These are phyloP conservation scores for Lignosus rhinocerotis DNA, from an alignment of 1,284 basidiomycete species.

Conservation along the genomic window DNA sequence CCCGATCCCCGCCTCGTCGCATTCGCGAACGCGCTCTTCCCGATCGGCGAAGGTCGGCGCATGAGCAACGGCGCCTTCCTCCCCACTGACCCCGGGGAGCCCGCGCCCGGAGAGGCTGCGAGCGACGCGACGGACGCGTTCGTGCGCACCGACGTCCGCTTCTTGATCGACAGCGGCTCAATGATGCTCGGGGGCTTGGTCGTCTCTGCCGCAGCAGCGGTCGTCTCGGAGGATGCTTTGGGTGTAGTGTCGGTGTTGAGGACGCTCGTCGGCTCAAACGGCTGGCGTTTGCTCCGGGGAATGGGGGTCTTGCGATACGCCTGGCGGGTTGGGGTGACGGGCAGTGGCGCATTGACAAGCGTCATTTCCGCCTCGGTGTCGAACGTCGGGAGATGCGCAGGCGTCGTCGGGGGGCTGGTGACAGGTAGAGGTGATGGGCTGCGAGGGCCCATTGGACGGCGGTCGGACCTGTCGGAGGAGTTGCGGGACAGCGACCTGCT, in stretches of 20 bases:
- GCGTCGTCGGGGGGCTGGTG: not conserved
- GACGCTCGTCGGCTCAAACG: conserved; percentile 47
- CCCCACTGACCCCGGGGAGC: conserved; percentile 44
- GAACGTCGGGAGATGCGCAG: conserved; percentile 36
- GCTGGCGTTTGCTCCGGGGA: conserved; percentile 67
- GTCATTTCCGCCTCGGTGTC: conserved; percentile 47
- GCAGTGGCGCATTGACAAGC: conserved; percentile 32
- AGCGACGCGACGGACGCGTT: conserved; percentile 17
- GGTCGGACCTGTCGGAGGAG: conserved; percentile 44
- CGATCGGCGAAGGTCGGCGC: conserved; percentile 24
- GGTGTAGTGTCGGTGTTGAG: conserved; percentile 51
- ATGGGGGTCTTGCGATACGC: conserved; percentile 42
- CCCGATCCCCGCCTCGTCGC: conserved; percentile 57
- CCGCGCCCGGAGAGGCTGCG: conserved; percentile 1
- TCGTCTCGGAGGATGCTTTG: conserved; percentile 33
- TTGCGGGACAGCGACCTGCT: conserved; percentile 43
- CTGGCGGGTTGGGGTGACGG: conserved; percentile 32
- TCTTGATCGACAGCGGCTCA: conserved; percentile 79
- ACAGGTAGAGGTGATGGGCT: conserved; percentile 55
- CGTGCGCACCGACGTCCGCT: conserved; percentile 63
- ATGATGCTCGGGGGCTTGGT: conserved; percentile 31
- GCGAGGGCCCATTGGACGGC: conserved; percentile 67
- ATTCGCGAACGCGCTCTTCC: conserved; percentile 24
- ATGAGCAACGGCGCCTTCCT: conserved; percentile 33
- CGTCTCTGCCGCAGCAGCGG: not conserved